Conservation (phyloP, 2,329 filamentous ascomycete species). For the Alternaria longipes region DNA sequence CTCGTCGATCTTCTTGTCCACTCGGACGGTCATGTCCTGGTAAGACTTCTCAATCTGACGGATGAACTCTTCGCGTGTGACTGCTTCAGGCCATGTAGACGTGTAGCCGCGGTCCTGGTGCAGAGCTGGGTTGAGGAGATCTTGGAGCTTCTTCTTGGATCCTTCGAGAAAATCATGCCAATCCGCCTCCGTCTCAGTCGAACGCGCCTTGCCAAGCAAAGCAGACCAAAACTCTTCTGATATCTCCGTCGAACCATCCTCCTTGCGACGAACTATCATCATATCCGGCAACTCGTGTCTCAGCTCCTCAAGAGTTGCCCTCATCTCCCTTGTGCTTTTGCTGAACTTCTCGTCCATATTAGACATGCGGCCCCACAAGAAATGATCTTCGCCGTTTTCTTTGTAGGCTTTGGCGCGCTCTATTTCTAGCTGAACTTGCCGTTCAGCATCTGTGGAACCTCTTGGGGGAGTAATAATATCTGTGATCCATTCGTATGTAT, state of each 20-base stretch:
- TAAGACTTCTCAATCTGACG: conserved; percentile 40
- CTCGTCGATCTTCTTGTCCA: conserved; percentile 39
- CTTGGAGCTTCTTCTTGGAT: conserved; percentile 31
- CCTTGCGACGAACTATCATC: conserved; percentile 64
- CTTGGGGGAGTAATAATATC: conserved; percentile 32
- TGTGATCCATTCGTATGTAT: conserved; percentile 23
- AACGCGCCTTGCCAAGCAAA: conserved; percentile 63
- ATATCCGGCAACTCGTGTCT: conserved; percentile 60
- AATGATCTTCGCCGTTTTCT: conserved; percentile 21
- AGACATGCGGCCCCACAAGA: conserved; percentile 31
- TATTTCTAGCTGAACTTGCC: neutral
- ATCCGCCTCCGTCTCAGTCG: conserved; percentile 53
- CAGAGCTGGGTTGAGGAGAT: conserved; percentile 29
- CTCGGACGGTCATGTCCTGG: conserved; percentile 24
- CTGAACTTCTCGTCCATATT: conserved; percentile 14
- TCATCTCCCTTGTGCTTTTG: conserved; percentile 17
- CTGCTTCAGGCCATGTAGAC: conserved; percentile 25
- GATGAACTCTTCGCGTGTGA: conserved; percentile 63
- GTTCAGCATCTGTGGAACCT: neutral
- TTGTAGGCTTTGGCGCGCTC: conserved; percentile 5
- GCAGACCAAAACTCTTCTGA: conserved; percentile 72
- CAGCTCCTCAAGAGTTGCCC: conserved; percentile 27
- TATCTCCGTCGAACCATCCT: conserved; percentile 64
- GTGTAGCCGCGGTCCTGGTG: conserved; percentile 11
- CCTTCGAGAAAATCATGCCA: conserved; percentile 45